Evolutionary conservation across 148 eudicot species (phyloP), one percentile per base, ranked within the genome.

Genomic region (Silene conica): DNA sequence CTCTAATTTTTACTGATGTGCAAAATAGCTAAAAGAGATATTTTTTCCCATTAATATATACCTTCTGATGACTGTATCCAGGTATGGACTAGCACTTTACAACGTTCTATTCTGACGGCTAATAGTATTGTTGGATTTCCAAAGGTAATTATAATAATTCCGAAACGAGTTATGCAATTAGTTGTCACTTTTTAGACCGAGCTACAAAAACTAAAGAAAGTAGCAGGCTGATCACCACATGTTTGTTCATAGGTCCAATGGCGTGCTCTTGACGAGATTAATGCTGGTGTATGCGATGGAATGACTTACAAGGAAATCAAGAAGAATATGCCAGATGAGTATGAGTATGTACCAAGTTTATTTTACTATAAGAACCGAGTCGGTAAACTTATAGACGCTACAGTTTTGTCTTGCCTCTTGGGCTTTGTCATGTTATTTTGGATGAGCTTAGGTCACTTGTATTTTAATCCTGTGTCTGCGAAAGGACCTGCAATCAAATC

Each of bases 51-150:
- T 50, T 48, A 22, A 56, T 45, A 18, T 68, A 23, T 43, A 5
- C 13, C 52, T 15, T 48, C 15, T 48, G 52, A 13, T 8, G 3
- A 48, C 52, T 48, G 55, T 15, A 50, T 50, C 62, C 69, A 95
- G 97, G 84, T 92, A 82, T 95, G 99, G 99, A 95, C 97, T 60
- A 95, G 99, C 88, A 95, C 99, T 80, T 84, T 95, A 80, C 99
- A 95, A 80, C 89, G 99, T 78, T 82, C 99, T 73, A 88, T 95
- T 78, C 68, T 88, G 75, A 92, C 97, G 19, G 97, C 97, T 55
- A 85, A 79, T 80, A 87, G 88, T 72, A 87, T 95, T 74, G 92
- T 76, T 84, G 94, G 96, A 76, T 92, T 95, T 70, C 99, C 99
- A 4, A 95, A 95, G 99, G 99, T 95, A 77, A 82, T 57, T 59